Evolutionary conservation across 805 yeast genomes (phyloP), one percentile per base, ranked within the genome.

Genomic region (Barnettozyma populi): DNA sequence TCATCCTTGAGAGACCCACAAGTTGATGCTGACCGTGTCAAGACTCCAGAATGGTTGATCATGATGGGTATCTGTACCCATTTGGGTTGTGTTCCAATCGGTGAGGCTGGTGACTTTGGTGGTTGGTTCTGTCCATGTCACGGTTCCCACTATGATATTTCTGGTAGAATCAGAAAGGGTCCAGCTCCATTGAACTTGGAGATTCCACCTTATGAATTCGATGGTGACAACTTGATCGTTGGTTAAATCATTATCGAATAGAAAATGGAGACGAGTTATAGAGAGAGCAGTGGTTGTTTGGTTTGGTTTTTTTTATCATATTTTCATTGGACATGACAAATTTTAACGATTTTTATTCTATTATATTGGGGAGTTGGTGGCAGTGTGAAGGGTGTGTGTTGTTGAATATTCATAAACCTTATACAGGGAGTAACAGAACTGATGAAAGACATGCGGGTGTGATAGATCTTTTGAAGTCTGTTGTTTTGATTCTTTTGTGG

Each of bases 121-220:
- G 99, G 99, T 70, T 94, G 99, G 99, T 94, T 94, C 92, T 94
- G 99, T 75, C 99, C 99, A 58, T 94, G 99, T 79, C 99, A 95
- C 80, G 99, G 99, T 81, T 92, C 98, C 68, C 99, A 95, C 74
- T 94, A 94, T 75, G 99, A 94, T 76, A 95, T 95, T 75, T 90
- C 97, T 56, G 99, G 99, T 72, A 92, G 99, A 84, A 92, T 94
- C 70, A 89, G 99, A 84, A 92, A 82, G 78, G 99, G 99, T 62
- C 99, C 99, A 62, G 99, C 99, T 68, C 99, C 99, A 67, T 81
- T 89, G 72, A 94, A 94, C 80, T 82, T 94, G 77, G 99, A 94
- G 78, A 79, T 94, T 63, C 99, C 99, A 62, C 76, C 80, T 62
- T 94, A 94, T 70, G 88, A 82, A 60, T 86, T 94, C 68, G 83